Evolutionary conservation across 352 stramenopile genomes (phyloP).

Genomic region (Phytopythium helicoides): DNA sequence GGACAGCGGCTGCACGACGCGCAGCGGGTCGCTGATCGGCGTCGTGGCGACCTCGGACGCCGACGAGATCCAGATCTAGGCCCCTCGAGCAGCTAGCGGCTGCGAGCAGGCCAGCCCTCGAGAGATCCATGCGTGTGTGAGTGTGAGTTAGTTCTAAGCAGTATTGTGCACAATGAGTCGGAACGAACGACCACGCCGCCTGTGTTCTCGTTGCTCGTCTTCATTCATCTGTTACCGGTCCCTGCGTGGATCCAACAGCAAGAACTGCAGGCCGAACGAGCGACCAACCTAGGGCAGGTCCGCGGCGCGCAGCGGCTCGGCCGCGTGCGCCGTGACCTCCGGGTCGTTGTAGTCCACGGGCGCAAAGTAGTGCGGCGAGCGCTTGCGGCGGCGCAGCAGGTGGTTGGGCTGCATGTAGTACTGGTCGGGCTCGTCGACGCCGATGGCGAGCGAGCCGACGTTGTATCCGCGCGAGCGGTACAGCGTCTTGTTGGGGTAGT

Average conservation of each 20-base stretch:
- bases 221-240: too few relatives aligned
- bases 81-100: neutral
- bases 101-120: neutral
- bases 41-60: conserved; percentile 27
- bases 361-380: conserved; percentile 56
- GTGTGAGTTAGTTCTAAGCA: too few relatives aligned
- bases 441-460: conserved; percentile 62
- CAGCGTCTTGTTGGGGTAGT: conserved; percentile 75
- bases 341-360: conserved; percentile 87
- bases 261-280: too few relatives aligned
- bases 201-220: too few relatives aligned
- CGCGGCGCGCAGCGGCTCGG: conserved; percentile 48
- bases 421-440: conserved; percentile 64
- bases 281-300: conserved; percentile 53
- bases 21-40: conserved; percentile 35
- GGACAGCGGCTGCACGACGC: conserved; percentile 20
- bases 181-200: too few relatives aligned
- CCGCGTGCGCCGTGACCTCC: conserved; percentile 32
- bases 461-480: conserved; percentile 82
- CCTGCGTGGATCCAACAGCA: too few relatives aligned
- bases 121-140: too few relatives aligned
- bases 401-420: conserved; percentile 83
- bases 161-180: too few relatives aligned
- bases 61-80: conserved; percentile 14
- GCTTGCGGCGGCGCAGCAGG: conserved; percentile 67